phyloP scores from a whole-genome alignment of 208 protist genomes.

The Trypanosomatidae sp. region DNA sequence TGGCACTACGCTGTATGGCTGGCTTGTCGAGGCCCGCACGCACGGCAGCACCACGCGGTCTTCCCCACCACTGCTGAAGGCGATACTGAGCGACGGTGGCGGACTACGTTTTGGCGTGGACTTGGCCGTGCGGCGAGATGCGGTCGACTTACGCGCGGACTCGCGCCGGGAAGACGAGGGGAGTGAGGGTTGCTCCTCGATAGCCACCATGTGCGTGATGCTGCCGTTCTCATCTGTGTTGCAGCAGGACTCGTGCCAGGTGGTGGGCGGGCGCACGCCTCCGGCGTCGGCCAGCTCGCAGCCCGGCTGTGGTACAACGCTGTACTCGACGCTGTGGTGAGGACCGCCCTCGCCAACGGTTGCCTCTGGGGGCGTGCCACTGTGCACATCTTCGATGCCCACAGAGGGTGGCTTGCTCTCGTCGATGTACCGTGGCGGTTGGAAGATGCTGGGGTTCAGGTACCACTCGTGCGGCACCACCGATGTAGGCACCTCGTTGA shows the following conservation, averaged over 20 bases:
- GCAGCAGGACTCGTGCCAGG: conserved; percentile 9
- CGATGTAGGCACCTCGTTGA: conserved; percentile 63
- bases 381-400: background rate
- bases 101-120: background rate
- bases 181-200: conserved; percentile 20
- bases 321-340: conserved; percentile 14
- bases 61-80: conserved; percentile 2
- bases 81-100: conserved; percentile 7
- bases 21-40: conserved; percentile 5
- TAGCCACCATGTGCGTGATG: conserved; percentile 24
- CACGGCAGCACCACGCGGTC: conserved; percentile 21
- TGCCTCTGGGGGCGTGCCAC: background rate
- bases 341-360: conserved; percentile 1
- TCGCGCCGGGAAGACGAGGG: conserved; percentile 4
- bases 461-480: conserved; percentile 80
- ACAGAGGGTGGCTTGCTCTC: background rate
- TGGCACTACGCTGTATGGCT: conserved; percentile 1
- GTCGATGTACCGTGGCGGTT: conserved; percentile 51
- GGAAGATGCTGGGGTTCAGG: conserved; percentile 57
- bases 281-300: conserved; percentile 8
- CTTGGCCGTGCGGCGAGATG: conserved; percentile 2
- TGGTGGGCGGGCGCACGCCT: conserved; percentile 5
- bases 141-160: conserved; percentile 7
- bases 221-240: conserved; percentile 21
- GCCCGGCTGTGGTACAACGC: conserved; percentile 15